Evolutionary conservation across 805 yeast genomes (phyloP), one percentile per base, ranked within the genome.

Genomic region (Wickerhamiella nectarea): DNA sequence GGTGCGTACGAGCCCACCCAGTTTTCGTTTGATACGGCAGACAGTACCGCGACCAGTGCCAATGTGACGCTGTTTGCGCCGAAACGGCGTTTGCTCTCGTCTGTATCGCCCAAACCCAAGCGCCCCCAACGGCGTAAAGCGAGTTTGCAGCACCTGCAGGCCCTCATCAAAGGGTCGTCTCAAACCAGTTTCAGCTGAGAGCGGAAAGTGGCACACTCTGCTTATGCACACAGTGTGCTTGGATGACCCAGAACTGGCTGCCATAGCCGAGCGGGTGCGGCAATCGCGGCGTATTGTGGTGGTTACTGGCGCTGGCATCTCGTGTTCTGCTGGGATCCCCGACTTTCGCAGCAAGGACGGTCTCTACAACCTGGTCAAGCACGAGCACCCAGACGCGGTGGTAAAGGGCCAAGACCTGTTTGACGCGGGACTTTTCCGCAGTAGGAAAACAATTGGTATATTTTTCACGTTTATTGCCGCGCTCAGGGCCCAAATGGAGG

Each of bases 241-340:
- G 33, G 45, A 34, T 19, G 50, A 43, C 31, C 42, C 18, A n/a
- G 20, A 21, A 14, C 46, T 48, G 25, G 51, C 40, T 5, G 50
- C 45, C n/a, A 38, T 53, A 9, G 54, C 57, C 33, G 37, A 38
- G 14, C 35, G 41, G 20, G 31, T 53, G 18, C 46, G 48, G 17
- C n/a, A 41, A 2, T 35, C 50, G 21, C 46, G 48, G 21, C 39
- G 46, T 15, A 49, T 78, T n/a, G 68, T 80, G 17, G 69, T 82
- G 3, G 66, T 87, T 44, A 86, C 95, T 0, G 97, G 98, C 6
- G 98, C 98, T 2, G 98, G 98, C 0, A 85, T 89, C 46, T 84
- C 95, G 12, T 85, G 95, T 58, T 84, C 82, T 57, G 96, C 97
- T 1, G 97, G 98, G 0, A 91, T 89, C 38, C 98, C 98, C 2